Conservation (phyloP, 2,329 filamentous ascomycete genomes). For the Laburnicola sp. region DNA sequence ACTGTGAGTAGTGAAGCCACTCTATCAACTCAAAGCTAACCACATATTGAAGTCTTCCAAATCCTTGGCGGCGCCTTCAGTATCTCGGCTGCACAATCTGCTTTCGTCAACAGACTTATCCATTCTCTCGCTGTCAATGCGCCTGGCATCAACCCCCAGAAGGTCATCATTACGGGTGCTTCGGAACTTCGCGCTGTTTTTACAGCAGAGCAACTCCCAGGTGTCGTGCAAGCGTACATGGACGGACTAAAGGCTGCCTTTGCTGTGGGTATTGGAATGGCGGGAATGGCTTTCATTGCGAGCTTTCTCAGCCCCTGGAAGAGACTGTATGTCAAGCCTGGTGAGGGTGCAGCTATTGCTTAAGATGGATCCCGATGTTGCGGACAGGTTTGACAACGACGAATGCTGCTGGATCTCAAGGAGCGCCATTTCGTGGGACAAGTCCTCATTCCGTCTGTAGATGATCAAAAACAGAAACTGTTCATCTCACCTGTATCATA, state of each 20-base stretch:
- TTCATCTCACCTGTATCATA: too few species aligned
- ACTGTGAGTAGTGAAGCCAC: conserved; percentile 4
- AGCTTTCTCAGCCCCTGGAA: too few species aligned
- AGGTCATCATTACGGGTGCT: conserved; percentile 45
- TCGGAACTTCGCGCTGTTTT: conserved; percentile 39
- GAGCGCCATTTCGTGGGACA: too few species aligned
- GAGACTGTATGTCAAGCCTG: too few species aligned
- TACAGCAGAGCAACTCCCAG: not conserved
- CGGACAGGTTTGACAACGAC: too few species aligned
- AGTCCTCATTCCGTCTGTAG: too few species aligned
- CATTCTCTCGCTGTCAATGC: conserved; percentile 31
- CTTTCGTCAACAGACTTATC: conserved; percentile 46
- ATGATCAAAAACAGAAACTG: too few species aligned
- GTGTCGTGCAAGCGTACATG: conserved; percentile 9
- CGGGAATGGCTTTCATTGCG: too few species aligned
- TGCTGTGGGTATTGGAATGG: too few species aligned
- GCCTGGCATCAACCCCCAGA: conserved; percentile 18
- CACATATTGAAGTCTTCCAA: conserved; percentile 34
- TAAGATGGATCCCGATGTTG: too few species aligned
- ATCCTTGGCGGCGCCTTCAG: conserved; percentile 47
- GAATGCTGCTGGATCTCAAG: too few species aligned
- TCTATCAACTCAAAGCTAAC: not conserved
- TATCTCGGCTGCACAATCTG: conserved; percentile 43
- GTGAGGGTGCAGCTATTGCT: too few species aligned
- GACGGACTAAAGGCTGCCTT: conserved; percentile 5